A percentile compares a stretch with the other conserved stretches of the same genome.
These are phyloP conservation scores for Neurospora cerealis DNA, from an alignment of 495 filamentous ascomycete genomes.

Conservation along the genomic window DNA sequence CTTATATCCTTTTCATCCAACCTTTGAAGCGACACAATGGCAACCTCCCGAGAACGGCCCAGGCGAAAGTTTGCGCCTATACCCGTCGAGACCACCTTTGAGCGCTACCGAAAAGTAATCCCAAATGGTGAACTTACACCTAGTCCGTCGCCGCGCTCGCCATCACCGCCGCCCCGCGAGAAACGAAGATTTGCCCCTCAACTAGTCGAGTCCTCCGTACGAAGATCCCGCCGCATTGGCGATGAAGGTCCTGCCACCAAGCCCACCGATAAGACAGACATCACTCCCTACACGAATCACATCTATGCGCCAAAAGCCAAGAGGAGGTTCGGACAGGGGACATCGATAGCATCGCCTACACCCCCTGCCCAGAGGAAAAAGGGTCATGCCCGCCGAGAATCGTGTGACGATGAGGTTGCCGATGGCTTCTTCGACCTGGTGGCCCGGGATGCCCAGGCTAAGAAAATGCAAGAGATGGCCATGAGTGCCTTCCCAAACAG, in stretches of 20 bases:
- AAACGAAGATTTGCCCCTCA: slow-evolving; percentile 51
- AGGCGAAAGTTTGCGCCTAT: slow-evolving; percentile 46
- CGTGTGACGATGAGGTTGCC: slow-evolving; percentile 58
- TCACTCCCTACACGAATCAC: slow-evolving; percentile 48
- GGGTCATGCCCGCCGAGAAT: slow-evolving; percentile 39
- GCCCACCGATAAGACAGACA: slow-evolving; percentile 46
- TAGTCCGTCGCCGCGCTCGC: slow-evolving; percentile 37
- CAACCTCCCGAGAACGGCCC: slow-evolving; percentile 18
- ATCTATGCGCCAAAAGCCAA: slow-evolving; percentile 40
- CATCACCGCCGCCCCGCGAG: slow-evolving; percentile 21
- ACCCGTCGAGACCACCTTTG: slow-evolving; percentile 51
- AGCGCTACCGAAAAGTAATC: slow-evolving; percentile 36
- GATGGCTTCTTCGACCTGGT: slow-evolving; percentile 69
- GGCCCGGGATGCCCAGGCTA: slow-evolving; percentile 57
- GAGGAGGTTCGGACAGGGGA: slow-evolving; percentile 21
- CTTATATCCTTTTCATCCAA: background rate
- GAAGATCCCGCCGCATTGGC: slow-evolving; percentile 43
- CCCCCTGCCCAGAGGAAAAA: slow-evolving; percentile 1
- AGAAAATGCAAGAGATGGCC: slow-evolving; percentile 45
- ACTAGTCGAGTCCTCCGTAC: slow-evolving; percentile 54
- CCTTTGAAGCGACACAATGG: slow-evolving; percentile 10
- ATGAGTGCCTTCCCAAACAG: slow-evolving; percentile 42
- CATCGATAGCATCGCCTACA: slow-evolving; percentile 9
- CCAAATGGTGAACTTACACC: slow-evolving; percentile 40
- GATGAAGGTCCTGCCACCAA: slow-evolving; percentile 41